Evolutionary conservation across 352 stramenopile genomes (phyloP).

Genomic region (Salisapilia sapeloensis): DNA sequence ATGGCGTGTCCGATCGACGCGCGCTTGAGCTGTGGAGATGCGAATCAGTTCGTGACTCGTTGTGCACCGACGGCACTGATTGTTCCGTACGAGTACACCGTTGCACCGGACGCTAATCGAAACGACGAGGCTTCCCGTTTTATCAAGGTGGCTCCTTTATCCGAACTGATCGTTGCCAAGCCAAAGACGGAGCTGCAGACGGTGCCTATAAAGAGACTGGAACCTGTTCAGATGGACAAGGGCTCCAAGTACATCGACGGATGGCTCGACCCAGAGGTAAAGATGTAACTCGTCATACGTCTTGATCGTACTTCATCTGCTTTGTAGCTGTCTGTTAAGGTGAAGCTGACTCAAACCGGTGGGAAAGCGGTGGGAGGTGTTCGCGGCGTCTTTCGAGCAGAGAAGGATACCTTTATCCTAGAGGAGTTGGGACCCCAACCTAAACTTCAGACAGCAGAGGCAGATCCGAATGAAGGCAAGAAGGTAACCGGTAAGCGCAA

Average conservation of each 20-base stretch:
- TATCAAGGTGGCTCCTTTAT: conserved; percentile 45
- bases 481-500: conserved; percentile 15
- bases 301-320: too few species aligned
- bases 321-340: conserved; percentile 27
- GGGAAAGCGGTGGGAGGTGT: conserved; percentile 45
- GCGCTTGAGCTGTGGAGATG: conserved; percentile 64
- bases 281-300: too few species aligned
- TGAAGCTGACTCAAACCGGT: conserved; percentile 47
- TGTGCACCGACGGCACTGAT: conserved; percentile 57
- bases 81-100: conserved; percentile 40
- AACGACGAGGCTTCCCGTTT: conserved; percentile 42
- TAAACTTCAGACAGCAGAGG: neutral
- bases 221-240: conserved; percentile 54
- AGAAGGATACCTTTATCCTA: conserved; percentile 42
- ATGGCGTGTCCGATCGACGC: conserved; percentile 63
- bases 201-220: conserved; percentile 45
- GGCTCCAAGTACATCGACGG: conserved; percentile 74
- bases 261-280: conserved; percentile 47
- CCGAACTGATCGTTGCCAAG: conserved; percentile 52
- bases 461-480: conserved; percentile 1
- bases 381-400: conserved; percentile 32
- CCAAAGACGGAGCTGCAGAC: conserved; percentile 55
- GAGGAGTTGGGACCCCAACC: conserved; percentile 5
- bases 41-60: conserved; percentile 71
- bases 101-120: conserved; percentile 6